Evolutionary conservation across 2,329 filamentous ascomycete genomes (phyloP).

Genomic region (Plectosphaerella sp.): DNA sequence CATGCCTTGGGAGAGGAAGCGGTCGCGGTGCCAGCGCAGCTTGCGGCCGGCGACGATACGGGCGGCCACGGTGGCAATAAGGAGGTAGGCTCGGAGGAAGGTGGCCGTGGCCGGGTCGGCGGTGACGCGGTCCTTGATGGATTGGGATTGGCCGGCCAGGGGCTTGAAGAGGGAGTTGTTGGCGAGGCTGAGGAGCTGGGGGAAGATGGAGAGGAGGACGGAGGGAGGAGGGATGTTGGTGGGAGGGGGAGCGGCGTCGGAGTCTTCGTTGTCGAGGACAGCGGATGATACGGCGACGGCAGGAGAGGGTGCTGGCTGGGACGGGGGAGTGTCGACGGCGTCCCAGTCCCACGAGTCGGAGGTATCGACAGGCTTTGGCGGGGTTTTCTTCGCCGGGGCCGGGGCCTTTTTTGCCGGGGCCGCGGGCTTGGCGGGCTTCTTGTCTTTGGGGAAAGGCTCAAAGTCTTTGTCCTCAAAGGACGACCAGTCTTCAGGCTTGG

Average conservation of each 20-base stretch:
- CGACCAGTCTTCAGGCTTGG: background rate
- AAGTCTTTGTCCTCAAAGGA: background rate
- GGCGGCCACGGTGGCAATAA: conserved; percentile 63
- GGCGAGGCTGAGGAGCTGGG: conserved; percentile 63
- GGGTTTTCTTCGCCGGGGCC: conserved; percentile 1
- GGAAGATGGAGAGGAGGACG: conserved; percentile 73
- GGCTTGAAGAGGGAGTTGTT: conserved; percentile 62
- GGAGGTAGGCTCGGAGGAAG: conserved; percentile 62
- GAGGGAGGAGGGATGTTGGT: conserved; percentile 88
- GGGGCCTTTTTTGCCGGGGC: conserved; percentile 7
- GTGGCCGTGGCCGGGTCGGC: conserved; percentile 55
- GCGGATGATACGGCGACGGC: background rate
- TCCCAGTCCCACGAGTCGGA: background rate
- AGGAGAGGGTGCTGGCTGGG: conserved; percentile 2
- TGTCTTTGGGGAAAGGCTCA: conserved; percentile 2
- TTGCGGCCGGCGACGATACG: conserved; percentile 81
- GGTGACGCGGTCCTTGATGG: conserved; percentile 59
- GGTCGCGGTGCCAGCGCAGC: conserved; percentile 86
- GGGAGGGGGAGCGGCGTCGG: conserved; percentile 52
- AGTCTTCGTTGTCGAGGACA: background rate
- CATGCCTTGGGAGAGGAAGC: conserved; percentile 80
- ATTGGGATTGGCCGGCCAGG: conserved; percentile 52
- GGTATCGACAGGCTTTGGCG: conserved; percentile 7
- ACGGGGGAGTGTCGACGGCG: background rate
- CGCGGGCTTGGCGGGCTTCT: conserved; percentile 13